Evolutionary conservation across 2,329 filamentous ascomycete species (phyloP), one percentile per base, ranked within the genome.

Genomic region (Fusarium sp.): DNA sequence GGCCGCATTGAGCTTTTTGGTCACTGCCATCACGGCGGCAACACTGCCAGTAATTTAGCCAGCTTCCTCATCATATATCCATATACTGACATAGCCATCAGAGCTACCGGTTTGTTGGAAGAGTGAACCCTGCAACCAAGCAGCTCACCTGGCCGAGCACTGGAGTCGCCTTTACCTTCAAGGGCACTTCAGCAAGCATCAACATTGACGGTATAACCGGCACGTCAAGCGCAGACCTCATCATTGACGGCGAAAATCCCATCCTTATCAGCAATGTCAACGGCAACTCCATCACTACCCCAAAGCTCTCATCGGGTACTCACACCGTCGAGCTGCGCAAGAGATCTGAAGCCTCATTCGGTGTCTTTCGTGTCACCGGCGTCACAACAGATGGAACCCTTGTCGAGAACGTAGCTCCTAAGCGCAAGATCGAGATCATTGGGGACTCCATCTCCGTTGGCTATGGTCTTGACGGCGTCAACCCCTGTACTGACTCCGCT

Each of bases 371-470:
- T 1, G 40, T 69, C 39, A 23, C 48, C 1, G 48, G 32, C 1
- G 52, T 68, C 8, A 22, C 20, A 6, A 59, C 66, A 3, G 66
- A 68, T 49, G 66, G 66, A 2, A 57, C 46, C 2, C 27, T 68
- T 11, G 64, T 80, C 30, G 67, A 65, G 6, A 65, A 70, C 17
- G 47, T 61, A 9, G 61, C 59, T 1, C 73, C 75, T 4, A 70
- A 68, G 11, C 78, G 77, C 23, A 77, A 77, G 57, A 82, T 83
- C 40, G 80, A 83, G 62, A 70, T 82, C 45, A 80, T 83, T 27
- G 81, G 81, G 10, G 81, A 83, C 70, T 82, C 80, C 23, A 82
- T 82, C 64, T 79, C 75, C 3, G 81, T 81, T 6, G 81, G 80
- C 5, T 82, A 83, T 60, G 81, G 81, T 3, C 75, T 82, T 15